phyloP scores from a whole-genome alignment of 495 filamentous ascomycete genomes.

The Xylaria palmicola region DNA sequence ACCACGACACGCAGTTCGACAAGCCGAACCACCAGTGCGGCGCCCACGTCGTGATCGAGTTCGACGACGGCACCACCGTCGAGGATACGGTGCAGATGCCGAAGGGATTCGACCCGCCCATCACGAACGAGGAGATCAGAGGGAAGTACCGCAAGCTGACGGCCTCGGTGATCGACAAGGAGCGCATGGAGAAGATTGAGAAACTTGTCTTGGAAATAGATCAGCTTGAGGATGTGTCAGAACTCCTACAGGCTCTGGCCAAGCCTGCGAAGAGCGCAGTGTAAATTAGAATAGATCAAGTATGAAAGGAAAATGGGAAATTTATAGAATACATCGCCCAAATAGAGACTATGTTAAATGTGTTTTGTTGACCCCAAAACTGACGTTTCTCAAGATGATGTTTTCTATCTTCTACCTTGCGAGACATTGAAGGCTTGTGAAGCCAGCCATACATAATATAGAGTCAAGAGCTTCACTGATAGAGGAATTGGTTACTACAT shows the following conservation, averaged over 20 bases:
- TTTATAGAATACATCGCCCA: not conserved
- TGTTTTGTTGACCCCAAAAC: too few relatives aligned
- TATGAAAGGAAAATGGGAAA: not conserved
- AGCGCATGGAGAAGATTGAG: constrained; percentile 34
- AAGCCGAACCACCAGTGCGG: constrained; percentile 14
- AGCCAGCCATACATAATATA: too few relatives aligned
- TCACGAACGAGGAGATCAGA: constrained; percentile 39
- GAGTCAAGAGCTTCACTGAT: too few relatives aligned
- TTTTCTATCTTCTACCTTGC: too few relatives aligned
- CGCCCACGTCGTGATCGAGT: constrained; percentile 10
- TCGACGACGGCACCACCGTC: constrained; percentile 26
- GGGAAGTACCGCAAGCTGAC: constrained; percentile 35
- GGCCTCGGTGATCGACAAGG: constrained; percentile 26
- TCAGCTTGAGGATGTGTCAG: constrained; percentile 8
- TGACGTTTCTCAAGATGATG: too few relatives aligned
- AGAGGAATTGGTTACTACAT: too few relatives aligned
- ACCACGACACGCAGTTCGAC: constrained; percentile 28
- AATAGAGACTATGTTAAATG: too few relatives aligned
- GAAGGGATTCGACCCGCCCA: constrained; percentile 26
- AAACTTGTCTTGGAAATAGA: constrained; percentile 25
- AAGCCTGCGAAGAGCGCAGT: not conserved
- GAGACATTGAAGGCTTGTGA: too few relatives aligned
- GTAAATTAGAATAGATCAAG: not conserved
- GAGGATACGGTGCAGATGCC: constrained; percentile 23
- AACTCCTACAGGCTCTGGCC: not conserved